Base-by-base conservation (phyloP, 148 eudicot genomes). In the Rhododendron vialii region DNA sequence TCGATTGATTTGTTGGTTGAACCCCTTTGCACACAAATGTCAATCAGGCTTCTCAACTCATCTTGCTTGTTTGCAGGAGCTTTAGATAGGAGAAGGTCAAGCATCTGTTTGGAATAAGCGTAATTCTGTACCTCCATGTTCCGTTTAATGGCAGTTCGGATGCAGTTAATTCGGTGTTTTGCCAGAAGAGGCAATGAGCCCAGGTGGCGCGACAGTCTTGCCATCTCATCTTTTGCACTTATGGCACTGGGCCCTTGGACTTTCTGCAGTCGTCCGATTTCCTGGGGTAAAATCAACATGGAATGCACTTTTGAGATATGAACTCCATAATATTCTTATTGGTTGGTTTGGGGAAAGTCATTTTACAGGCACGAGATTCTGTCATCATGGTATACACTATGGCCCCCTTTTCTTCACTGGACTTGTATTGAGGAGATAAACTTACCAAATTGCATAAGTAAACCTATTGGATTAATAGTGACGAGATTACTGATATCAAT, bases 191-290 rank as follows among this genome's bases (percentile, higher is more conserved):
- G 99, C 83, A 97, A 87, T 86, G 99, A 97, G 18, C 99, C 99
- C 30, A 97, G 90, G 86, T 97, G 99, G 76, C 99, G 94, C 12
- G 99, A 92, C 43, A 97, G 85, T 86, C 99, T 89, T 48, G 93
- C 98, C 96, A 97, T 97, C 89, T 97, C 99, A 83, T 95, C 99
- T 87, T 95, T 97, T 50, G 99, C 99, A 78, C 98, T 97, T 83
- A 97, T 90, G 84, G 99, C 98, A 82, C 90, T 92, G 4, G 98
- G 90, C 41, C 99, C 99, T 79, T 94, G 94, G 35, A 97, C 99
- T 90, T 84, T 94, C 71, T 97, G 98, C 80, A 97, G 91, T 76
- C 99, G 92, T 65, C 92, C 96, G 71, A 97, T 95, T 97, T 97
- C 99, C 99, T 96, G 94, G 24, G 41, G 59, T 36, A 67, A 63